These are phyloP conservation scores for Xylariaceae sp. DNA, from an alignment of 2,329 filamentous ascomycete species.

Conservation along the genomic window DNA sequence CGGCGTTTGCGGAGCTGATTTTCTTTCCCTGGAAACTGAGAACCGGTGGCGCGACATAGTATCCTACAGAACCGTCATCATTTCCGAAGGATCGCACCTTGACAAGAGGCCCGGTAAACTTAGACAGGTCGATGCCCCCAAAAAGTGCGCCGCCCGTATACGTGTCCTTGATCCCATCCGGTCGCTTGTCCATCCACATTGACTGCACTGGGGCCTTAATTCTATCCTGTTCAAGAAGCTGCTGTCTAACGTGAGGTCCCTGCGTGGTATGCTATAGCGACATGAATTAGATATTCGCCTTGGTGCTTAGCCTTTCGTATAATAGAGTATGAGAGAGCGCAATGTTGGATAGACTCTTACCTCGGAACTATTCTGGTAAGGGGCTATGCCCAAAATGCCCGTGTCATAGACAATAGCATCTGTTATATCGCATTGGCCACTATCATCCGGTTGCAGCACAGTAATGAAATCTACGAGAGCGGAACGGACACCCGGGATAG, in stretches of 20 bases:
- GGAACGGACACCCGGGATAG: slow-evolving; percentile 36
- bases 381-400: slow-evolving; percentile 42
- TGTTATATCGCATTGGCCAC: slow-evolving; percentile 24
- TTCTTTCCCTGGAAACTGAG: slow-evolving; percentile 33
- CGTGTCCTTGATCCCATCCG: slow-evolving; percentile 31
- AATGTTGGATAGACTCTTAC: background rate
- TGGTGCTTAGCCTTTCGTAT: too few relatives aligned
- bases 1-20: slow-evolving; percentile 20
- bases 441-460: slow-evolving; percentile 27
- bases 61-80: slow-evolving; percentile 18
- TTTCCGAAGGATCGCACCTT: slow-evolving; percentile 32
- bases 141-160: slow-evolving; percentile 43
- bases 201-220: slow-evolving; percentile 41
- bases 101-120: slow-evolving; percentile 43
- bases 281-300: background rate
- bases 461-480: slow-evolving; percentile 37
- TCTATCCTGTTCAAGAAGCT: slow-evolving; percentile 39
- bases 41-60: slow-evolving; percentile 34
- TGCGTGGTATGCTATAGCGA: slow-evolving; percentile 22
- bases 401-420: slow-evolving; percentile 35
- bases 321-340: background rate
- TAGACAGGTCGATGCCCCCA: slow-evolving; percentile 44
- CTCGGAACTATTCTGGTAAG: slow-evolving; percentile 31
- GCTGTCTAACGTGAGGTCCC: slow-evolving; percentile 42
- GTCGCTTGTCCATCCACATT: slow-evolving; percentile 45